Evolutionary conservation across 176 grass and related monocot genomes (phyloP).

Genomic region (Bothriochloa decipiens): DNA sequence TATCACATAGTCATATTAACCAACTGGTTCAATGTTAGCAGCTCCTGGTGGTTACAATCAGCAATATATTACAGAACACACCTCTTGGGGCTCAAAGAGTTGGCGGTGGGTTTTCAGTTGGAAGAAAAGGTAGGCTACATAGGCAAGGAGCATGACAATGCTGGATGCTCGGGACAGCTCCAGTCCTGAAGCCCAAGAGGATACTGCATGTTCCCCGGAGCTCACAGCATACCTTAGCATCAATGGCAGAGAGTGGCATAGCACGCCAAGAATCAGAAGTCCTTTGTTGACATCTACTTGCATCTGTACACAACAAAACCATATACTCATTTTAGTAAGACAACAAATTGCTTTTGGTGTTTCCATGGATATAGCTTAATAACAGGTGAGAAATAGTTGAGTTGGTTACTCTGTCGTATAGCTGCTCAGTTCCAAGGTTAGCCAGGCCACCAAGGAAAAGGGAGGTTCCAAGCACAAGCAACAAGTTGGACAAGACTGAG

Average conservation of each 20-base stretch:
- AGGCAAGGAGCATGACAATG: slow-evolving; percentile 80
- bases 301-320: slow-evolving; percentile 53
- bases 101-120: slow-evolving; percentile 89
- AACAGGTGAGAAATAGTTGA: neutral
- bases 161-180: slow-evolving; percentile 77
- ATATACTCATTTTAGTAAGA: neutral
- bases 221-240: slow-evolving; percentile 67
- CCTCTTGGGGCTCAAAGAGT: slow-evolving; percentile 77
- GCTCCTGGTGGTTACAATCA: slow-evolving; percentile 7
- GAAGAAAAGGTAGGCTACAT: slow-evolving; percentile 84
- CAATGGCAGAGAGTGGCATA: slow-evolving; percentile 75
- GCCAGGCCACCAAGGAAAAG: slow-evolving; percentile 77
- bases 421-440: slow-evolving; percentile 61
- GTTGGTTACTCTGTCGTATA: slow-evolving; percentile 49
- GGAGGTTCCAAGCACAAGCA: slow-evolving; percentile 89
- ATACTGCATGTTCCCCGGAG: slow-evolving; percentile 26
- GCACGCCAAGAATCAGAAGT: slow-evolving; percentile 70
- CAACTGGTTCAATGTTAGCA: neutral
- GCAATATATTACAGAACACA: slow-evolving; percentile 22
- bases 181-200: slow-evolving; percentile 46
- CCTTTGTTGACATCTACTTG: slow-evolving; percentile 80
- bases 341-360: neutral
- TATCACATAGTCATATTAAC: neutral
- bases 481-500: slow-evolving; percentile 82
- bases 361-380: neutral